Evolutionary conservation across 73 alveolate species (phyloP), one percentile per base, ranked within the genome.

Genomic region (Symbiodinium natans): DNA sequence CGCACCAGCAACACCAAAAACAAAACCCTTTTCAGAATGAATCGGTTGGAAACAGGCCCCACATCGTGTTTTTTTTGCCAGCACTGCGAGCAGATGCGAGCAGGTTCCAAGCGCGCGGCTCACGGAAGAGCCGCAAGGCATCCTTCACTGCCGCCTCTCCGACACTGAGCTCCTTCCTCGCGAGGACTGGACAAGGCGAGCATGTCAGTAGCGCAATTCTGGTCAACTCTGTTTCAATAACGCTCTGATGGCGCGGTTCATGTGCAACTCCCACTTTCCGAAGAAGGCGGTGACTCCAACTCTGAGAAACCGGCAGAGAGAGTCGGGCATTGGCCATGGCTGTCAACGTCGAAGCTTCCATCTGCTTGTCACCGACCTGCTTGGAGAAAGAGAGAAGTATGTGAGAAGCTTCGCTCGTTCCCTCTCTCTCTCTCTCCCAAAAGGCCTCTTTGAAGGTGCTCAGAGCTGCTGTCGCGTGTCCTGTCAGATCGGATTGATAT

Each of bases 71-170:
- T n/a, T n/a, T n/a, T n/a, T n/a, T n/a, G n/a, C n/a, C n/a, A n/a
- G n/a, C n/a, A n/a, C n/a, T n/a, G n/a, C n/a, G n/a, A n/a, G n/a
- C n/a, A n/a, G n/a, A n/a, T n/a, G n/a, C n/a, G n/a, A n/a, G n/a
- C n/a, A n/a, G n/a, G 41, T 77, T 31, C 68, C 23, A 25, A 82
- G 68, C 90, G 1, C 19, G 29, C 36, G n/a, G 43, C 95, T 88
- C 95, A 9, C 95, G 95, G 52, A 88, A 88, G 74, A 88, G 71
- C 29, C 95, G 95, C 68, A 88, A 38, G 36, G 95, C 95, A 19
- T 88, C 95, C 86, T 40, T 88, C 38, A 63, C 86, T 19, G 86
- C 63, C 41, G 73, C 85, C 68, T 88, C 95, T 3, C 85, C 95
- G 21, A 88, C 95, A 43, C 86, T 88, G 73, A 88, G 95, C 71